Evolutionary conservation across 192 early-diverging fungal genomes (phyloP).

Genomic region (Rhizophagus clarus): DNA sequence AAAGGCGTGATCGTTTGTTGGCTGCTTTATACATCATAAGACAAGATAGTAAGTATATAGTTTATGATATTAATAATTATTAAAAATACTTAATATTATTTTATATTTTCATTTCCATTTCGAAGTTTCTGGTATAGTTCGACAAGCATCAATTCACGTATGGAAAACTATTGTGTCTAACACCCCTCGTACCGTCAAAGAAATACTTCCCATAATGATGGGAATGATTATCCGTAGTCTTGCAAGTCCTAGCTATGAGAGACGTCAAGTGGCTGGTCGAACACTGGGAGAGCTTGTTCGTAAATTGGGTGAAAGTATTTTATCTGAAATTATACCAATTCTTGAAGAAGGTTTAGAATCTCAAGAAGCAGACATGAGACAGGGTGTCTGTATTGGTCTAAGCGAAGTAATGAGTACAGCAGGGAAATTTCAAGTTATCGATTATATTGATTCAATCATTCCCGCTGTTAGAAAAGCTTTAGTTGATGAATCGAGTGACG

Average conservation of each 20-base stretch:
- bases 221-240: conserved; percentile 83
- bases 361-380: conserved; percentile 67
- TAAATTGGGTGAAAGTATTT: conserved; percentile 90
- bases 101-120: neutral
- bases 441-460: conserved; percentile 85
- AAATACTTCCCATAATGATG: conserved; percentile 92
- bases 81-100: neutral
- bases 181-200: conserved; percentile 95
- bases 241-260: conserved; percentile 73
- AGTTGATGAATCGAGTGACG: conserved; percentile 79
- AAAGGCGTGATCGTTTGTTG: conserved; percentile 83
- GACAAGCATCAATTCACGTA: conserved; percentile 85
- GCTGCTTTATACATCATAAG: conserved; percentile 92
- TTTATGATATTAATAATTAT: neutral
- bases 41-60: conserved; percentile 62
- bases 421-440: conserved; percentile 75
- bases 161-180: conserved; percentile 97
- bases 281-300: conserved; percentile 93
- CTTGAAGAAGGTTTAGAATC: conserved; percentile 80
- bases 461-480: conserved; percentile 84
- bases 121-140: conserved; percentile 67
- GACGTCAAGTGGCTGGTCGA: conserved; percentile 84
- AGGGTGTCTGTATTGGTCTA: conserved; percentile 93
- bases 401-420: conserved; percentile 89
- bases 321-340: conserved; percentile 88